Percentiles rank a stretch among this genome's conserved stretches.
phyloP scores from a whole-genome alignment of 306 rosid species.

The Dalbergia cochinchinensis region DNA sequence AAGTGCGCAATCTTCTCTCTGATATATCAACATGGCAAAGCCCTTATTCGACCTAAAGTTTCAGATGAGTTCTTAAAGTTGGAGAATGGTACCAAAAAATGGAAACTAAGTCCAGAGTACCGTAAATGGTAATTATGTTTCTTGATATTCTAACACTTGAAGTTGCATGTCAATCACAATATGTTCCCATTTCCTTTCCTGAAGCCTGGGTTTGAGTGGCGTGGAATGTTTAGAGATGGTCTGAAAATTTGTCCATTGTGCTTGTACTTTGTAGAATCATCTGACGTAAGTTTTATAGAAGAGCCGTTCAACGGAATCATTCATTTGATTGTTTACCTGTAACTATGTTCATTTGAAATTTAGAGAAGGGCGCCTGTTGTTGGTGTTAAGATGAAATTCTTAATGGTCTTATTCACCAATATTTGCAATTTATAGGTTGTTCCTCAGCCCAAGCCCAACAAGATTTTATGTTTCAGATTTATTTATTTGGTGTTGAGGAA shows the following conservation, averaged over 20 bases:
- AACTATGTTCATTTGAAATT: neutral
- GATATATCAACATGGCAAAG: conserved; percentile 99
- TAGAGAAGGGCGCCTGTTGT: neutral
- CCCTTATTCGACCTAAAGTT: conserved; percentile 70
- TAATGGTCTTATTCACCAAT: neutral
- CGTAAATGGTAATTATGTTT: conserved; percentile 32
- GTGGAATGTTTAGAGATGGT: conserved; percentile 10
- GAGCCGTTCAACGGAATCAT: conserved; percentile 11
- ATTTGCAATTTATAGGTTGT: conserved; percentile 29
- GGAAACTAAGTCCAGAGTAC: conserved; percentile 25
- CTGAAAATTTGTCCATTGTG: conserved; percentile 27
- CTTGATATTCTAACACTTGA: conserved; percentile 23
- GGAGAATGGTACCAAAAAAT: conserved; percentile 4
- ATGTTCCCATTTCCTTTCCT: conserved; percentile 17
- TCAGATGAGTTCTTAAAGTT: conserved; percentile 27
- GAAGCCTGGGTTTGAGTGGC: conserved; percentile 17
- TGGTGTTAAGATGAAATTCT: conserved; percentile 1
- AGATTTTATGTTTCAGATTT: conserved; percentile 15
- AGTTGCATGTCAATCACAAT: conserved; percentile 25
- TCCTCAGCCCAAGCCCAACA: neutral
- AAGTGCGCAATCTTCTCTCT: conserved; percentile 74
- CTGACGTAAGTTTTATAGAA: conserved; percentile 11
- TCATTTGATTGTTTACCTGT: conserved; percentile 3
- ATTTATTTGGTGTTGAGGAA: conserved; percentile 33
- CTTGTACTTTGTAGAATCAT: conserved; percentile 27